Evolutionary conservation across 371 early-diverging fungal species (phyloP).

Genomic region (Zychaea mexicana): DNA sequence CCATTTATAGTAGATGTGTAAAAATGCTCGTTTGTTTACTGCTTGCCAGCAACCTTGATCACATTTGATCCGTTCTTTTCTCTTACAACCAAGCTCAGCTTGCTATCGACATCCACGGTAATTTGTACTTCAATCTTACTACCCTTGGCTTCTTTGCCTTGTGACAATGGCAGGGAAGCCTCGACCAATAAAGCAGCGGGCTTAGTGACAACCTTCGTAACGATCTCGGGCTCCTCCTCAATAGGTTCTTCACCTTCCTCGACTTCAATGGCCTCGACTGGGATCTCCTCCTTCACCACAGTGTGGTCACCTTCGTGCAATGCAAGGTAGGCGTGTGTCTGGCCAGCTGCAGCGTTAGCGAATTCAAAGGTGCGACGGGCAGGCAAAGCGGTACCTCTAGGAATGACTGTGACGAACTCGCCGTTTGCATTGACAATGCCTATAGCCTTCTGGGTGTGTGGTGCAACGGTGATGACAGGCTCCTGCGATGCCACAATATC

Average conservation of each 20-base stretch:
- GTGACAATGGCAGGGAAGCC: conserved; percentile 56
- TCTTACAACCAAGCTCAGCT: conserved; percentile 56
- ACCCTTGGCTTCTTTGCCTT: conserved; percentile 49
- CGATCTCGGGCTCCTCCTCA: conserved; percentile 53
- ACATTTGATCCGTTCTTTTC: conserved; percentile 63
- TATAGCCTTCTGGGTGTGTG: conserved; percentile 74
- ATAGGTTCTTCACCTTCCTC: conserved; percentile 59
- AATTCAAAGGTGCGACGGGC: conserved; percentile 79
- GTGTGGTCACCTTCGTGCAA: conserved; percentile 79
- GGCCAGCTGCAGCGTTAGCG: conserved; percentile 64
- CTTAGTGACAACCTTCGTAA: conserved; percentile 53
- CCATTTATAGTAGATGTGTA: background rate
- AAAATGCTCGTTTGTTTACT: background rate
- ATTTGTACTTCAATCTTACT: conserved; percentile 64
- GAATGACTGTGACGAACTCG: conserved; percentile 77
- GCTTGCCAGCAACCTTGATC: conserved; percentile 42
- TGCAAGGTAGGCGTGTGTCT: conserved; percentile 79
- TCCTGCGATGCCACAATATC: conserved; percentile 56
- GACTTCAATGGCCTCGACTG: conserved; percentile 48
- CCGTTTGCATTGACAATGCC: conserved; percentile 78
- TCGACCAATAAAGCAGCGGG: conserved; percentile 60
- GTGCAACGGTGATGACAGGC: conserved; percentile 66
- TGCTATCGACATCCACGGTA: conserved; percentile 55
- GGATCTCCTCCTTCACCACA: conserved; percentile 63
- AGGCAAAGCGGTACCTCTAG: conserved; percentile 85